Conservation (phyloP, 192 early-diverging fungal genomes). For the Gryganskiella cystojenkinii region DNA sequence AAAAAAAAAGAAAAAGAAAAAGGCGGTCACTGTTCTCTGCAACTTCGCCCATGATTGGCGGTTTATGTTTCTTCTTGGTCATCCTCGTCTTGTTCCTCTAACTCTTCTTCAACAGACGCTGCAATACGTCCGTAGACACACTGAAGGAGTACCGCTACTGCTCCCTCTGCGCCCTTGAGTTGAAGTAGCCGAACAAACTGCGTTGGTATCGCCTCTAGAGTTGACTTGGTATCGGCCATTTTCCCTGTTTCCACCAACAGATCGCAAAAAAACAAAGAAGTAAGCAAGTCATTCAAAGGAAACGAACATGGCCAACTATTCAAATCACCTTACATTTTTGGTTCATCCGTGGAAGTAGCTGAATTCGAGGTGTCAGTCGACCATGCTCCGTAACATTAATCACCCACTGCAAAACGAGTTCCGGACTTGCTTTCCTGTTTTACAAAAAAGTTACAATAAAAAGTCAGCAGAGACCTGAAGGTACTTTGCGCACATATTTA, state of each 20-base stretch:
- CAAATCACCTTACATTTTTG: conserved; percentile 26
- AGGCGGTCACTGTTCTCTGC: conserved; percentile 1
- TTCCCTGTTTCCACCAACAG: too few species aligned
- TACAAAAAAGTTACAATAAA: background rate
- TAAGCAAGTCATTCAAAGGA: background rate
- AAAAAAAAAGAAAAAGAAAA: conserved; percentile 3
- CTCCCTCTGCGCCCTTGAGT: conserved; percentile 36
- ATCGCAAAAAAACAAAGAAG: background rate
- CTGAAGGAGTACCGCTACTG: conserved; percentile 23
- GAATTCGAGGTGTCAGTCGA: conserved; percentile 22
- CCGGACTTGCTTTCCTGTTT: conserved; percentile 22
- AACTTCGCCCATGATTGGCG: background rate
- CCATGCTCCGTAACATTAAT: conserved; percentile 27
- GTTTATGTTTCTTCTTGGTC: background rate
- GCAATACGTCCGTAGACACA: conserved; percentile 33
- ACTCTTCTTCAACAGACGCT: background rate
- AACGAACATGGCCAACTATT: background rate
- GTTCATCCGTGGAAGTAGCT: conserved; percentile 35
- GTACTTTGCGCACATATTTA: background rate
- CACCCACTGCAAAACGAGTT: conserved; percentile 36
- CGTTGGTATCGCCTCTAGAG: conserved; percentile 35
- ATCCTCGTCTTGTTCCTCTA: conserved; percentile 1
- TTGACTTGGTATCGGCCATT: conserved; percentile 31
- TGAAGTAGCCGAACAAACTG: conserved; percentile 41
- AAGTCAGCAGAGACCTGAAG: background rate